Base-by-base conservation (phyloP, 352 stramenopile species). In the Phytophthora chlamydospora region DNA sequence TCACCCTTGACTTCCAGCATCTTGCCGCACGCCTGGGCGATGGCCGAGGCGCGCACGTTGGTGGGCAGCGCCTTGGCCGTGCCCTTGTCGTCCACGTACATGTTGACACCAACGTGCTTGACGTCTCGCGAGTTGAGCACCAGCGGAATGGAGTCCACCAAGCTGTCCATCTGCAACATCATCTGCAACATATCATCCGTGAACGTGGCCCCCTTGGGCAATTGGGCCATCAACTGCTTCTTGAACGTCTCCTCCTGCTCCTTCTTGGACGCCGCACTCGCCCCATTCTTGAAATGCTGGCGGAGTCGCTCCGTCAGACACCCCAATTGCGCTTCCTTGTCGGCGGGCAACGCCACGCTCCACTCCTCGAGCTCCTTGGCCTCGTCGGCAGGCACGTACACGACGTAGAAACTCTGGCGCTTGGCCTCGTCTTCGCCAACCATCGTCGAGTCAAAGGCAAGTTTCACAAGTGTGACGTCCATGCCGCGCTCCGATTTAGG, bases 11-110 rank as follows among this genome's bases (percentile, higher is more conserved):
- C 85, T 62, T 96, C 83, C 44, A 93, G 68, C 75, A 91, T 82
- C 52, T 87, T 88, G 21, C 87, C 85, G 54, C 87, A 95, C 1
- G 83, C 85, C 62, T 93, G 82, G 6, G 79, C 83, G 49, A 96
- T 92, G 13, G 85, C 80, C 13, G 81, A 93, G 7, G 88, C 88
- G 40, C 88, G 87, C 32, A 80, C 57, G 38, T 96, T 96, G 31
- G 80, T 83, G 9, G 85, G 68, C 14, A 96, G 61, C 1, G 80
- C 81, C 68, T 96, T 96, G 44, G 88, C 85, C 11, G 87, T 94
- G 50, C 88, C 88, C 60, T 94, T 96, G 69, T 96, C 88, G 62
- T 96, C 88, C 44, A 96, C 88, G 61, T 96, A 96, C 80, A 96
- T 88, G 66, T 95, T 96, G 41, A 96, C 54, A 14, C 85, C 86